Conservation (phyloP, 768 basidiomycete genomes). For the Pulveroboletus frians region DNA sequence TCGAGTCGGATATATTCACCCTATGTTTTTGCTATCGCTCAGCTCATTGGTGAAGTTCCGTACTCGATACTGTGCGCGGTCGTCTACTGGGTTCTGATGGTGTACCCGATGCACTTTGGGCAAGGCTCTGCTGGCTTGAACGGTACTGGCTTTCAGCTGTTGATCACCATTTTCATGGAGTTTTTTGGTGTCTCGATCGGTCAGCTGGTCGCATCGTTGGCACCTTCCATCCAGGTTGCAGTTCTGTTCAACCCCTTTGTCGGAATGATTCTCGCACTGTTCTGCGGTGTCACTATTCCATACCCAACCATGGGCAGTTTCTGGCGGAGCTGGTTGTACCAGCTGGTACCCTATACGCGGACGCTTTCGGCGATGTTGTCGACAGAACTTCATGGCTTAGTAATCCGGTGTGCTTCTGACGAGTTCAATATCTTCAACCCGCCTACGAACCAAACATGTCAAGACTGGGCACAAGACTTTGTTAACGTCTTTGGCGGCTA, state of each 20-base stretch:
- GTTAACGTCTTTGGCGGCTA: constrained; percentile 63
- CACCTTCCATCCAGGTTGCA: constrained; percentile 73
- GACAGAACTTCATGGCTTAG: constrained; percentile 70
- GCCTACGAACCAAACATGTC: constrained; percentile 69
- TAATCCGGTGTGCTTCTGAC: constrained; percentile 55
- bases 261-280: constrained; percentile 55
- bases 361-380: constrained; percentile 67
- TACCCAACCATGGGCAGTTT: constrained; percentile 57
- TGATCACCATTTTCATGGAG: constrained; percentile 68
- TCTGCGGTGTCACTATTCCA: constrained; percentile 80
- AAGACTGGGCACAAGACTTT: constrained; percentile 65
- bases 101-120: constrained; percentile 65
- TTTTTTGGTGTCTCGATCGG: constrained; percentile 69
- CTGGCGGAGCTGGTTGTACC: constrained; percentile 78
- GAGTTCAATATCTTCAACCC: constrained; percentile 74
- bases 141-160: constrained; percentile 67
- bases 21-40: constrained; percentile 78
- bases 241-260: constrained; percentile 80
- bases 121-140: constrained; percentile 54
- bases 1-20: constrained; percentile 85
- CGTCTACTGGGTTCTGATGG: constrained; percentile 74
- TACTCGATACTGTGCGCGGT: constrained; percentile 65
- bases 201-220: constrained; percentile 68
- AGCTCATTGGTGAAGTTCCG: constrained; percentile 77
- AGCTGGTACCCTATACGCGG: constrained; percentile 66